Evolutionary conservation across 306 rosid species (phyloP), one percentile per base, ranked within the genome.

Genomic region (Neltuma alba): DNA sequence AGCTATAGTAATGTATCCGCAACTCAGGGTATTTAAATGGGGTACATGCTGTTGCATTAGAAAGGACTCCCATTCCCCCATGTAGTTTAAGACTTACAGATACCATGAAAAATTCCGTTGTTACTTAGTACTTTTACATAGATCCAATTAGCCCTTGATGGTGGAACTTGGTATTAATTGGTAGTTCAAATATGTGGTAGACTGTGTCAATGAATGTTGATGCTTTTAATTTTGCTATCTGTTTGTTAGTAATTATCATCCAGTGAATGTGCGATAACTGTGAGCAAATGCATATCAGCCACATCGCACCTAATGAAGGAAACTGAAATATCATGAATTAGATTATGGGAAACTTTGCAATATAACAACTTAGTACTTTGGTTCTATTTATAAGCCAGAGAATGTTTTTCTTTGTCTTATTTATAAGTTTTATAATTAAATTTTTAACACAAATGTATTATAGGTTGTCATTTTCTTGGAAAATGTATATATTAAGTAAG

Each of bases 331-430:
- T n/a, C 18, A 71, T 21, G 45, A 62, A 48, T 63, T 40, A 7
- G 48, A 48, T 62, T 72, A 71, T 44, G 67, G 48, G 77, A 50
- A 77, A 72, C 68, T 72, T 55, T 42, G 57, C n/a, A 8, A 72
- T 77, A 65, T 27, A 42, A 41, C 44, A 33, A 33, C 4, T 33
- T 33, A 2, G 2, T 25, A 55, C 33, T 34, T n/a, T n/a, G n/a
- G n/a, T n/a, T n/a, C n/a, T n/a, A n/a, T n/a, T n/a, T n/a, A n/a
- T n/a, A n/a, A n/a, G n/a, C n/a, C n/a, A n/a, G n/a, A n/a, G n/a
- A n/a, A n/a, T n/a, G n/a, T n/a, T n/a, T n/a, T n/a, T n/a, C n/a
- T n/a, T n/a, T n/a, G n/a, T n/a, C n/a, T n/a, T n/a, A n/a, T n/a
- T n/a, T n/a, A n/a, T n/a, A n/a, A n/a, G n/a, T n/a, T n/a, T n/a